phyloP scores from a whole-genome alignment of 2,329 filamentous ascomycete genomes.

The Neophaeococcomyces mojaviensis region DNA sequence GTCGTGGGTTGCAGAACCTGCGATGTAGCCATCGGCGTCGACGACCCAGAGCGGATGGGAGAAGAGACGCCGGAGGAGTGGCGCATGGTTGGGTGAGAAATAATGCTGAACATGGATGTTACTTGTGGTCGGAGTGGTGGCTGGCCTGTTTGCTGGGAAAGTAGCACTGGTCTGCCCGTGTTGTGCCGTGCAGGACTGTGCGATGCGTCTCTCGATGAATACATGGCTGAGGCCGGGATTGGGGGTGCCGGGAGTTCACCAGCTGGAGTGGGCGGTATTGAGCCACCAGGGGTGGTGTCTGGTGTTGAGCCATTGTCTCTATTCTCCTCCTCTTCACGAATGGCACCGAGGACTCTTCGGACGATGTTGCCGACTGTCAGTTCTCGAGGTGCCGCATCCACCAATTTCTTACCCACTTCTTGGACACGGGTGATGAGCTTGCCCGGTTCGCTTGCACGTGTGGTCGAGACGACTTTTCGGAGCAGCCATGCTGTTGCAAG shows the following conservation, averaged over 20 bases:
- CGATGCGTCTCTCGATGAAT: constrained; percentile 4
- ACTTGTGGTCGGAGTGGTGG: constrained; percentile 34
- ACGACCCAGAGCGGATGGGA: constrained; percentile 29
- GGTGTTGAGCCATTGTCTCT: constrained; percentile 50
- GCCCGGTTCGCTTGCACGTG: constrained; percentile 68
- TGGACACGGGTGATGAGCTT: constrained; percentile 75
- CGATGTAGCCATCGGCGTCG: constrained; percentile 26
- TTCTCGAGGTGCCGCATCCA: constrained; percentile 79
- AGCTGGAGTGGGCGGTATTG: constrained; percentile 36
- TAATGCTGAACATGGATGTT: constrained; percentile 80
- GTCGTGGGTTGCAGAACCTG: constrained; percentile 31
- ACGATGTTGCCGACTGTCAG: constrained; percentile 93
- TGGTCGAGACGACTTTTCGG: constrained; percentile 74
- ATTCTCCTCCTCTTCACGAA: constrained; percentile 74
- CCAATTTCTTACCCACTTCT: constrained; percentile 67
- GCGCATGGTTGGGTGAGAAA: constrained; percentile 56
- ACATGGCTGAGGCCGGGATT: constrained; percentile 10
- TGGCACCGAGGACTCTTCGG: constrained; percentile 77
- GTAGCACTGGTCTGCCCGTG: constrained; percentile 50
- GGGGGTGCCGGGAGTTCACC: constrained; percentile 5
- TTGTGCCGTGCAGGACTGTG: constrained; percentile 12
- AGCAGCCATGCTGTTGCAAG: constrained; percentile 86
- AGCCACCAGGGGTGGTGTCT: constrained; percentile 50
- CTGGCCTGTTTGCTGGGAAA: constrained; percentile 57
- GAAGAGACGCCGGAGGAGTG: constrained; percentile 24